Evolutionary conservation across 208 protist species (phyloP).

Genomic region (Strigomonas culicis): DNA sequence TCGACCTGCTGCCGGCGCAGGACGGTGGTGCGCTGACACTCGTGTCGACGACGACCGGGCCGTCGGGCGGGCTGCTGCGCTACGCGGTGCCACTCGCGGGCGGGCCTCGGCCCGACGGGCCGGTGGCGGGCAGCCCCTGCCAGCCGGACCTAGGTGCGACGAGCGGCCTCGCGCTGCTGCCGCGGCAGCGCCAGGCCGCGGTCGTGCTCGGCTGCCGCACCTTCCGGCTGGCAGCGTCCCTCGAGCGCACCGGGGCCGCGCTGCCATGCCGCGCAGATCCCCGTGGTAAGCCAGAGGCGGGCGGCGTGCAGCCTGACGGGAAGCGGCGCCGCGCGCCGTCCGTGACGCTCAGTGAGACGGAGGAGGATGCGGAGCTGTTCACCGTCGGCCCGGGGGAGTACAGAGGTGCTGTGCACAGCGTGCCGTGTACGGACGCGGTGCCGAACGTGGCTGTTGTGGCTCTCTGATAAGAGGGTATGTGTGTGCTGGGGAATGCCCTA

Average conservation of each 20-base stretch:
- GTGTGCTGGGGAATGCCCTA: too few relatives aligned
- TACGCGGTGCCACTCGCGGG: slow-evolving; percentile 13
- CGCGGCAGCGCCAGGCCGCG: slow-evolving; percentile 4
- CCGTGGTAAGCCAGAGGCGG: not conserved
- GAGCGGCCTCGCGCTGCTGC: slow-evolving; percentile 24
- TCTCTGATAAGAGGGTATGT: not conserved
- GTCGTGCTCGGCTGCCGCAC: slow-evolving; percentile 21
- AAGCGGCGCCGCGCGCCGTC: not conserved
- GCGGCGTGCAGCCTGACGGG: not conserved
- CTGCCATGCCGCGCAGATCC: not conserved
- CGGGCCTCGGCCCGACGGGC: not conserved
- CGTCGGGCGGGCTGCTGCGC: slow-evolving; percentile 34
- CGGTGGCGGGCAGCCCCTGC: not conserved
- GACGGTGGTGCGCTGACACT: slow-evolving; percentile 16
- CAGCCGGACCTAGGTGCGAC: slow-evolving; percentile 22
- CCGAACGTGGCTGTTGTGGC: slow-evolving; percentile 7
- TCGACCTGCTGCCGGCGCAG: slow-evolving; percentile 24
- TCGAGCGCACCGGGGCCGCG: not conserved
- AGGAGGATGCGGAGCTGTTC: not conserved
- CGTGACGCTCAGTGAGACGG: not conserved
- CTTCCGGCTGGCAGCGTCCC: not conserved
- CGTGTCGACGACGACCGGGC: slow-evolving; percentile 31
- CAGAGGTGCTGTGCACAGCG: too few relatives aligned
- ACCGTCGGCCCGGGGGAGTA: slow-evolving; percentile 10
- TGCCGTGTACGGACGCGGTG: too few relatives aligned